Base-by-base conservation (phyloP, 1,284 basidiomycete genomes). In the Apiotrichum brassicae region DNA sequence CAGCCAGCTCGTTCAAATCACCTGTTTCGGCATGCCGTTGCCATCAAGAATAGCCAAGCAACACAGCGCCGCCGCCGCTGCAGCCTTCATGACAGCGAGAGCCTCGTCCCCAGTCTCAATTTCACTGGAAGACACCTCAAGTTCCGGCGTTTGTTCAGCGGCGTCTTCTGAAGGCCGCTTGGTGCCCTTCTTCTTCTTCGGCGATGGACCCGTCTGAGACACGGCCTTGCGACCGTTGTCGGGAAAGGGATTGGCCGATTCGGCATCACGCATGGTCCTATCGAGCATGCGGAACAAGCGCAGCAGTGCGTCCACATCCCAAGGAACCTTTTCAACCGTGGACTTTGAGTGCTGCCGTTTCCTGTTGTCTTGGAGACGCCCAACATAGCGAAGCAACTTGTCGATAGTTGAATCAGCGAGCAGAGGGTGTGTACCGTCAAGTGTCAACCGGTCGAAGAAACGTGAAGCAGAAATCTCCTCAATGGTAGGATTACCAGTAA, bases 11-110 rank as follows among this genome's bases (percentile, higher is more conserved):
- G 33, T 3, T 6, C 4, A 28, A 64, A 80, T 37, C 52, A 87
- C 88, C 79, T 89, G 86, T 66, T 91, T 91, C 3, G 86, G 81
- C 41, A 94, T 72, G 23, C 84, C 78, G 56, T 91, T 86, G 30
- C 83, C 83, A 0, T 81, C 81, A 14, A 95, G 77, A 7, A 94
- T 70, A 0, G 83, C 80, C 50, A 95, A 78, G 54, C 82, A 84
- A 59, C 87, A 89, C 61, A 92, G 86, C 0, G 87, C 86, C 4
- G 87, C 87, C 8, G 86, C 61, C 4, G 87, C 78, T 39, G 84
- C 85, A 58, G 87, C 83, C 35, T 79, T 75, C 5, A 83, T 82
- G 20, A 78, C 61, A 45, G 83, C 80, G 30, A 90, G 68, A 13
- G 69, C 65, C 36, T 65, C 66, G 2, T 78, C 69, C 12, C 85